Evolutionary conservation across 2,329 filamentous ascomycete genomes (phyloP).

Genomic region (Teratosphaeria destructans): DNA sequence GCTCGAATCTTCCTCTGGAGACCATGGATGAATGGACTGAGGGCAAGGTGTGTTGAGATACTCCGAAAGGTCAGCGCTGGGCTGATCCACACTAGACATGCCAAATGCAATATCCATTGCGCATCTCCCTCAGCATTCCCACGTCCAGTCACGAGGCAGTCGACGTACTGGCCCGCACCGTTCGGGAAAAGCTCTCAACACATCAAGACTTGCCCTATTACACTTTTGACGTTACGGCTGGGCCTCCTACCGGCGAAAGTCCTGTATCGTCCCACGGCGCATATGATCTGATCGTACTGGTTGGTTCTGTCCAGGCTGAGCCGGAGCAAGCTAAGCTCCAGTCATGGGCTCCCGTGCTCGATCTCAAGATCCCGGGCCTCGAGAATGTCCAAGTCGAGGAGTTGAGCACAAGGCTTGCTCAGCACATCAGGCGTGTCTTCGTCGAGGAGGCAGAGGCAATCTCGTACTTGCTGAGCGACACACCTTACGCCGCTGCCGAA

Average conservation of each 20-base stretch:
- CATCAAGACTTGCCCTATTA: constrained; percentile 67
- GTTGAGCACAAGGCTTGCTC: constrained; percentile 67
- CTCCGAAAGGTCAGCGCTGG: neutral
- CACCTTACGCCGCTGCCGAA: constrained; percentile 13
- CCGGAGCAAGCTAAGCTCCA: neutral
- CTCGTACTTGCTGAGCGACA: constrained; percentile 21
- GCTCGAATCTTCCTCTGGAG: constrained; percentile 70
- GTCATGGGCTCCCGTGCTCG: constrained; percentile 58
- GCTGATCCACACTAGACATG: constrained; percentile 53
- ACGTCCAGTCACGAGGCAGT: constrained; percentile 51
- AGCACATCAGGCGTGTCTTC: constrained; percentile 67
- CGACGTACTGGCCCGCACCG: neutral
- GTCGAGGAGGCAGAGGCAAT: constrained; percentile 82
- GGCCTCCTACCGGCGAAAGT: neutral
- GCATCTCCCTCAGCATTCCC: constrained; percentile 65
- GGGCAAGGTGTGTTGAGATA: constrained; percentile 54
- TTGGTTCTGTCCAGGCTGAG: neutral
- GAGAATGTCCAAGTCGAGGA: constrained; percentile 50
- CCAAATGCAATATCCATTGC: constrained; percentile 75
- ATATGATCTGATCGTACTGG: neutral
- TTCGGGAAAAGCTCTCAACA: neutral
- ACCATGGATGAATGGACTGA: constrained; percentile 89
- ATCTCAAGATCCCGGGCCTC: constrained; percentile 53
- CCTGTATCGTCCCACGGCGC: neutral
- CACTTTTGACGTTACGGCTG: constrained; percentile 53